These are phyloP conservation scores for Arachis stenosperma DNA, from an alignment of 306 rosid species.

Conservation along the genomic window DNA sequence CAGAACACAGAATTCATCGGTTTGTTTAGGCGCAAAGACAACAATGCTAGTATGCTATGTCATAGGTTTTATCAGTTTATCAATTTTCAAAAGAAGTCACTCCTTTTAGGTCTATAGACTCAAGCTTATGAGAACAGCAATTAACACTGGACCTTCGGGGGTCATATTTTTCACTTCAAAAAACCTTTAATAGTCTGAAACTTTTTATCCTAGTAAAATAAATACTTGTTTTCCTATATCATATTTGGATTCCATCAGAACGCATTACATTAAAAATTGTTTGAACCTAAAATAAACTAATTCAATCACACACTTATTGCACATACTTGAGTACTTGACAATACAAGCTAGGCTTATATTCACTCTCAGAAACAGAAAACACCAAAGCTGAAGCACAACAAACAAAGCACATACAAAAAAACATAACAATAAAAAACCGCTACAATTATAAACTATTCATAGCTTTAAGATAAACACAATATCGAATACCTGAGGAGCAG, in stretches of 20 bases:
- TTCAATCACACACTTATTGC: background rate
- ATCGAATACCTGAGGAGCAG: constrained; percentile 75
- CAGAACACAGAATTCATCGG: background rate
- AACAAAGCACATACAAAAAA: background rate
- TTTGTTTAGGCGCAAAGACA: background rate
- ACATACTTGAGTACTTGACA: background rate
- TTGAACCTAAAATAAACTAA: background rate
- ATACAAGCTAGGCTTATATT: background rate
- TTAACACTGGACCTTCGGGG: background rate
- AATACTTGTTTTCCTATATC: background rate
- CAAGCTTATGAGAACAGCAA: background rate
- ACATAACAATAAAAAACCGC: background rate
- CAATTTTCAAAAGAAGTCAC: background rate
- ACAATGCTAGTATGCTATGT: background rate
- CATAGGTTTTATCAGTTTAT: background rate
- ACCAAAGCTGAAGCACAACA: background rate
- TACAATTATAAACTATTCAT: background rate
- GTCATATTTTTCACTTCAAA: background rate
- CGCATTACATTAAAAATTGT: background rate
- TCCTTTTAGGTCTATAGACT: background rate
- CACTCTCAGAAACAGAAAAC: background rate
- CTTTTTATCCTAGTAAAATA: too few species aligned
- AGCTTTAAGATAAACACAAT: background rate
- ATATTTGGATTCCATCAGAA: background rate
- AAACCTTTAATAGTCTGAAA: background rate